Percentiles rank a stretch among this genome's conserved stretches.
Evolutionary conservation across 495 filamentous ascomycete genomes (phyloP).

Genomic region (Aspergillus ostianus): DNA sequence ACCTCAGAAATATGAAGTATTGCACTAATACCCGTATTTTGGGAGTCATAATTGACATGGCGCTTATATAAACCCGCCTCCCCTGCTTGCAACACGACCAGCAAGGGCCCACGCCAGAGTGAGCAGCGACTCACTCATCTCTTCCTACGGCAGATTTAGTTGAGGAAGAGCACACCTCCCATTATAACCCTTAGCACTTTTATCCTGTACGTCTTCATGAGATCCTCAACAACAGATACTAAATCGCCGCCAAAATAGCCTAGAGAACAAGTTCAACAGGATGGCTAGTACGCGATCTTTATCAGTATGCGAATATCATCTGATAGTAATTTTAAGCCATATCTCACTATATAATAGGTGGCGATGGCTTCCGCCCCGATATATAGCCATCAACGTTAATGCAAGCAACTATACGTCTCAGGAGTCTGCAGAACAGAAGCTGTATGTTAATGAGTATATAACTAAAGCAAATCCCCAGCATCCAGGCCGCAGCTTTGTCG

Average conservation of each 20-base stretch:
- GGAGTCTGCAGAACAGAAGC: slow-evolving; percentile 25
- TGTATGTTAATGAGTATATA: slow-evolving; percentile 25
- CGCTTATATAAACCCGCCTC: too few relatives aligned
- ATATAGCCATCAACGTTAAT: slow-evolving; percentile 30
- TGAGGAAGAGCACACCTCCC: slow-evolving; percentile 35
- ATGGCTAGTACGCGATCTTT: slow-evolving; percentile 46
- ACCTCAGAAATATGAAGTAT: too few relatives aligned
- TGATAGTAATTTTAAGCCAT: slow-evolving; percentile 11
- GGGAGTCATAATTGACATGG: too few relatives aligned
- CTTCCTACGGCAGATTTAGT: slow-evolving; percentile 3
- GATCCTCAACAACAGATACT: slow-evolving; percentile 36
- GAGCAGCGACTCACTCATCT: too few relatives aligned
- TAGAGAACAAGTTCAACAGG: slow-evolving; percentile 45
- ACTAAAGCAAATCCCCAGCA: slow-evolving; percentile 22
- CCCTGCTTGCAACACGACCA: too few relatives aligned
- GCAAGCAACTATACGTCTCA: slow-evolving; percentile 19
- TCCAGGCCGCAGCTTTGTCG: slow-evolving; percentile 26
- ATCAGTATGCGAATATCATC: slow-evolving; percentile 23
- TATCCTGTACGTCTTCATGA: slow-evolving; percentile 45
- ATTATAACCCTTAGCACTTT: slow-evolving; percentile 35
- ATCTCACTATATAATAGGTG: slow-evolving; percentile 20
- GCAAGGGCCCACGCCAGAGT: too few relatives aligned
- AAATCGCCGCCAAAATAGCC: slow-evolving; percentile 45
- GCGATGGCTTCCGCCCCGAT: slow-evolving; percentile 23
- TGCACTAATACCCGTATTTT: too few relatives aligned